Base-by-base conservation (phyloP, 208 protist species). In the Acanthamoeba quina region DNA sequence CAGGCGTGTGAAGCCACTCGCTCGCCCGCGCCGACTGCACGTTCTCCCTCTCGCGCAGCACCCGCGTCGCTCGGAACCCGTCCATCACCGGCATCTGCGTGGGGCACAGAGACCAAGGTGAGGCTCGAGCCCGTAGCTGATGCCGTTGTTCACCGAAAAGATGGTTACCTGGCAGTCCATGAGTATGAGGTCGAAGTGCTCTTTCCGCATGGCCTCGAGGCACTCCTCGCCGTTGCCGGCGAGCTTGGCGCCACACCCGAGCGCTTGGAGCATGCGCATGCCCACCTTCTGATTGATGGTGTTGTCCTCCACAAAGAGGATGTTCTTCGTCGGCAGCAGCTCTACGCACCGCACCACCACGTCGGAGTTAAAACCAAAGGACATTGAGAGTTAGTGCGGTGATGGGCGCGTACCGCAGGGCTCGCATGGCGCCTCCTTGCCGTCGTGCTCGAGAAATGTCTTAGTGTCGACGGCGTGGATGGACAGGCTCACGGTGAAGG, bases 71-170 rank as follows among this genome's bases (percentile, higher is more conserved):
- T 9, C 31, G 85, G 56, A 90, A 90, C 17, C 85, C 85, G 17
- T 90, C 85, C 85, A 90, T 90, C 56, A 90, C 85, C n/a, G 85
- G 85, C 85, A 90, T 90, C 82, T 82, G 72, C 47, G 10, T 13
- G 47, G 47, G 3, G 7, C 47, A 78, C 9, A 44, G 41, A 5
- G 5, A 15, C 34, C 0, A 34, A 17, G 29, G 15, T 17, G 24
- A 29, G 29, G 31, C 17, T 41, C 41, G 41, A 44, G 41, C 41
- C 41, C 41, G 5, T 10, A 0, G 41, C 41, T 44, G 41, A 44
- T 9, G 41, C 41, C 41, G 41, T 44, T 44, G 41, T 44, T 44
- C 5, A 44, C 4, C 4, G 41, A 44, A 44, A 9, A 44, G 41
- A 9, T 44, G 3, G 5, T 5, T 6, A 49, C 37, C 37, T 60